Evolutionary conservation across 768 basidiomycete species (phyloP).

Genomic region (Chalciporus chontae): DNA sequence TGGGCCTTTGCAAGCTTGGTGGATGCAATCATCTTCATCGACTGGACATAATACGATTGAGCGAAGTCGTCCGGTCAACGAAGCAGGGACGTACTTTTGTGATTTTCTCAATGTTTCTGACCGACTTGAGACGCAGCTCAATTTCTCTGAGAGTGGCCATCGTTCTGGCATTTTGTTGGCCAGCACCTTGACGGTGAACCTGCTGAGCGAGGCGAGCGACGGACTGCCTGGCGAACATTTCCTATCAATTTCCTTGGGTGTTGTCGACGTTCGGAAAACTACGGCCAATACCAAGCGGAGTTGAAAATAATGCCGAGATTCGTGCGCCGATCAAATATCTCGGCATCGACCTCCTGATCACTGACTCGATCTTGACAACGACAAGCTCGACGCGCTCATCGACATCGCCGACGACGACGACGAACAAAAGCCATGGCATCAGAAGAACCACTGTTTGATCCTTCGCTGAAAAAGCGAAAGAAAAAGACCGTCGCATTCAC

Average conservation of each 20-base stretch:
- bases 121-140: slow-evolving; percentile 93
- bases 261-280: slow-evolving; percentile 24
- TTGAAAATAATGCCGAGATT: slow-evolving; percentile 18
- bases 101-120: slow-evolving; percentile 99
- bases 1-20: slow-evolving; percentile 96
- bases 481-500: slow-evolving; percentile 85
- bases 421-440: slow-evolving; percentile 42
- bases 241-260: too few species aligned
- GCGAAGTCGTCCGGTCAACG: neutral
- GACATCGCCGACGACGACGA: slow-evolving; percentile 17
- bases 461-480: slow-evolving; percentile 82
- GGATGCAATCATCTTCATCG: slow-evolving; percentile 99
- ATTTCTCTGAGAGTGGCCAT: slow-evolving; percentile 99
- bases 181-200: slow-evolving; percentile 35
- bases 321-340: slow-evolving; percentile 19
- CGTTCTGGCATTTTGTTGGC: slow-evolving; percentile 59
- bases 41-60: slow-evolving; percentile 42
- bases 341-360: slow-evolving; percentile 22
- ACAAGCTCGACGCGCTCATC: slow-evolving; percentile 12
- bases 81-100: slow-evolving; percentile 67
- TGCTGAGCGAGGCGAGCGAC: slow-evolving; percentile 41
- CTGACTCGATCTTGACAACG: slow-evolving; percentile 9
- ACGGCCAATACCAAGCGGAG: slow-evolving; percentile 38
- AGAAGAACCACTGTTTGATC: slow-evolving; percentile 79
- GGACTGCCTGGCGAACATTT: slow-evolving; percentile 51